phyloP scores from a whole-genome alignment of 2,329 filamentous ascomycete species.

The Pseudonectria foliicola region DNA sequence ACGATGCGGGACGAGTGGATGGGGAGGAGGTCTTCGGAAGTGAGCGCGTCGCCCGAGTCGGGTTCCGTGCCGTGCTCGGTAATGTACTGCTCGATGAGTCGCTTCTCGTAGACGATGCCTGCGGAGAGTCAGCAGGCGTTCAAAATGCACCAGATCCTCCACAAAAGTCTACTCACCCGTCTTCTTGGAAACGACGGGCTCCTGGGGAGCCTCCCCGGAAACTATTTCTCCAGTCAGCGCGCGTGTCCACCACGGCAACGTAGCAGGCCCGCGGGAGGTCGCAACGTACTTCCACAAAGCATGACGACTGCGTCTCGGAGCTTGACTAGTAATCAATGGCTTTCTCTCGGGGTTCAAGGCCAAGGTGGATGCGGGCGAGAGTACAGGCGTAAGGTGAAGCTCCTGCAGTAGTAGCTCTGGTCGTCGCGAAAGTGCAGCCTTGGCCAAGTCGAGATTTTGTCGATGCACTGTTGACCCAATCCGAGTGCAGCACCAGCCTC shows the following conservation, averaged over 20 bases:
- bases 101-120: constrained; percentile 91
- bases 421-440: constrained; percentile 13
- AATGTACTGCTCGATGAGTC: constrained; percentile 91
- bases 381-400: background rate
- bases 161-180: constrained; percentile 56
- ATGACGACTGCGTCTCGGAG: constrained; percentile 29
- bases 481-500: constrained; percentile 7
- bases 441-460: constrained; percentile 25
- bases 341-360: no score
- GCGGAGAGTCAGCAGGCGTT: constrained; percentile 11
- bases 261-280: background rate
- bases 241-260: background rate
- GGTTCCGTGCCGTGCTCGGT: constrained; percentile 90
- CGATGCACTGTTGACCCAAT: constrained; percentile 22
- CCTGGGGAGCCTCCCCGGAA: constrained; percentile 91
- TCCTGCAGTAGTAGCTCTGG: constrained; percentile 14
- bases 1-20: constrained; percentile 79
- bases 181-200: constrained; percentile 91
- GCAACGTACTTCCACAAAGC: constrained; percentile 41
- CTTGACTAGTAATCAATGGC: constrained; percentile 24
- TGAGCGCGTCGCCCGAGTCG: constrained; percentile 77
- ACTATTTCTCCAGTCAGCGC: constrained; percentile 46
- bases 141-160: no score
- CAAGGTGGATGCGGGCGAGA: constrained; percentile 8
- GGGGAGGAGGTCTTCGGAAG: constrained; percentile 77